Evolutionary conservation across 1,284 basidiomycete genomes (phyloP), one percentile per base, ranked within the genome.

Genomic region (Cryptococcus hybrid): DNA sequence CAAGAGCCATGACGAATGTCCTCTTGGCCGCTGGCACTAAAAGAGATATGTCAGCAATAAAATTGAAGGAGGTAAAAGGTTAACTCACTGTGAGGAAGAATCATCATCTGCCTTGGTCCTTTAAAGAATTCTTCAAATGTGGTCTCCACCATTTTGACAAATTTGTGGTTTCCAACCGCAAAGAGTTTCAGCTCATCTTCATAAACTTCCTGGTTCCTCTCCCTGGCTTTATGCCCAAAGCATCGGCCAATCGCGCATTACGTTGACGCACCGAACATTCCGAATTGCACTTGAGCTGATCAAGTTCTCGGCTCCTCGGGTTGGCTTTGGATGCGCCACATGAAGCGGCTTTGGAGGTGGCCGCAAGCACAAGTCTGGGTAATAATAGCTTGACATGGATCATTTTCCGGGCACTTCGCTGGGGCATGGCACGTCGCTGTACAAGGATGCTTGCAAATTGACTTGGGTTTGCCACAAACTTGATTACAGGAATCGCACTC

Each of bases 161-260:
- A 92, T 70, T 83, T 86, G 2, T 69, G 59, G 71, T 90, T 87
- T 15, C 78, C 77, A 46, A 78, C 80, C 7, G 84, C 88, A 66
- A 87, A 87, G 1, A 71, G 73, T 1, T 84, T 71, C 36, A 92
- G 65, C 45, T 89, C 88, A 2, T 85, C 81, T 35, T 77, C 75
- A 74, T 88, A 92, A 3, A 79, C 82, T n/a, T 72, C 69, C 56
- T 67, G 80, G 1, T 55, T 54, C 52, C 68, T 57, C 74, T 79
- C 61, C 75, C n/a, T 81, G 66, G 51, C 61, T 74, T 76, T 68
- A 96, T 92, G 0, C 91, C 91, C 5, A 97, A 78, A 0, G 92
- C 93, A 47, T 92, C 90, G 1, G 93, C 92, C 7, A 97, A 78
- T 37, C 85, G 80, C 0, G 87, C 88, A 66, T 94, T 95, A 7